Base-by-base conservation (phyloP, 2,329 filamentous ascomycete species). In the Ophiostoma tasmaniense region DNA sequence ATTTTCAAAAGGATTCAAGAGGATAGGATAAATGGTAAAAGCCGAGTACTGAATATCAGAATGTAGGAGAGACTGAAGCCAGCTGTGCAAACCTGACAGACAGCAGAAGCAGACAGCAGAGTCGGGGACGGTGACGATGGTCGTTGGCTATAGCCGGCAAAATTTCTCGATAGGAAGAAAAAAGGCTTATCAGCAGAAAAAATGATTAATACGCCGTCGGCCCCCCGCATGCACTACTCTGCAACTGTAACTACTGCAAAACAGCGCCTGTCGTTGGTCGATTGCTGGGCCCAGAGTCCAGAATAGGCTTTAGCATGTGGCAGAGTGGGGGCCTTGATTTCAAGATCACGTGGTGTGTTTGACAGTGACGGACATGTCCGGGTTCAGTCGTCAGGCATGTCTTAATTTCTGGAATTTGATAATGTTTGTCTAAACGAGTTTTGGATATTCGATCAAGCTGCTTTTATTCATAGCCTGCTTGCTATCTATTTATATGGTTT, bases 131-230 rank as follows among this genome's bases (percentile, higher is more conserved):
- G 33, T 64, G 61, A 61, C 61, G 61, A 64, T 37, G 50, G 61
- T 64, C 61, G 61, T 64, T 37, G 28, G 20, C 14, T 35, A 37
- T 64, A 37, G 59, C 28, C 28, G 61, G 61, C 61, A 55, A 64
- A 64, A 35, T 22, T 64, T 64, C 33, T 20, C 61, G 61, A 64
- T 64, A 55, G 50, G 50, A 28, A 65, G 62, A 42, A 39, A 65
- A 65, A 42, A 50, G 25, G 35, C 50, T 64, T 52, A 50, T 50
- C 30, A 28, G 55, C n/a, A 61, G 13, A 67, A 62, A 35, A 64
- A 50, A 52, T 35, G 67, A 55, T 37, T 42, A 37, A 39, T 39
- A 65, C n/a, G 62, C 62, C 30, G 59, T 37, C 59, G 33, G 59
- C n/a, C 59, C 59, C 59, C 59, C 59, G 59, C 59, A 64, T 64